Evolutionary conservation across 208 protist genomes (phyloP).

Genomic region (Trypanosoma lewisi): DNA sequence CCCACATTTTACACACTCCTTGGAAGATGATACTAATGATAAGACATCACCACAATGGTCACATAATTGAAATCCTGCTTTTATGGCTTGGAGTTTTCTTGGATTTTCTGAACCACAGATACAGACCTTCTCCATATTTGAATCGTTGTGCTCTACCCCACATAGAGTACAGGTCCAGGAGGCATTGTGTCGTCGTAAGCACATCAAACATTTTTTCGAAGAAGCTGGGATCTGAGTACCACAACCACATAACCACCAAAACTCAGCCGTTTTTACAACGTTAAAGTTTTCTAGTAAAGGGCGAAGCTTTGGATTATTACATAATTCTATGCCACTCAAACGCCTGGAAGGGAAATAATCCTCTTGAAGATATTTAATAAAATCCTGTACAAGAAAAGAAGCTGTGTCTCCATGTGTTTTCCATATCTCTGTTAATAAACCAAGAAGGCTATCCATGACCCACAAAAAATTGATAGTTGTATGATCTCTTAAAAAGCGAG

Average conservation of each 20-base stretch:
- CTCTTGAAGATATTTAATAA: conserved; percentile 17
- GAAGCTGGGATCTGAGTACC: conserved; percentile 47
- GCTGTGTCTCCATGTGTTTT: conserved; percentile 26
- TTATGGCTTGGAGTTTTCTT: conserved; percentile 11
- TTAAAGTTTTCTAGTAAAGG: conserved; percentile 49
- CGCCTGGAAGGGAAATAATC: conserved; percentile 26
- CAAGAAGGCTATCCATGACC: conserved; percentile 54
- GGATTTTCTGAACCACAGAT: conserved; percentile 31
- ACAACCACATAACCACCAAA: conserved; percentile 82
- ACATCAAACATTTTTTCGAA: conserved; percentile 61
- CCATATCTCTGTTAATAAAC: conserved; percentile 52
- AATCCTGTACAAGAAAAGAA: conserved; percentile 29
- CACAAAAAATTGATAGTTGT: conserved; percentile 61
- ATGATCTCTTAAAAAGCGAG: conserved; percentile 52
- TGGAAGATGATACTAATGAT: conserved; percentile 16
- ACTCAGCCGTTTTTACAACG: conserved; percentile 35
- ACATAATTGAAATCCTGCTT: conserved; percentile 28
- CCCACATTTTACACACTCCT: conserved; percentile 34
- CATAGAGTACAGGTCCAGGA: conserved; percentile 65
- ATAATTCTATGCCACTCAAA: conserved; percentile 47
- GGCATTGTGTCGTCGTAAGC: conserved; percentile 33
- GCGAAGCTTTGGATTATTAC: conserved; percentile 48
- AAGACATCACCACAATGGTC: conserved; percentile 34
- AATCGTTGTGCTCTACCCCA: conserved; percentile 11
- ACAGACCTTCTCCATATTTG: conserved; percentile 13